Base-by-base conservation (phyloP, 768 basidiomycete species). In the Asterophora lycoperdoides region DNA sequence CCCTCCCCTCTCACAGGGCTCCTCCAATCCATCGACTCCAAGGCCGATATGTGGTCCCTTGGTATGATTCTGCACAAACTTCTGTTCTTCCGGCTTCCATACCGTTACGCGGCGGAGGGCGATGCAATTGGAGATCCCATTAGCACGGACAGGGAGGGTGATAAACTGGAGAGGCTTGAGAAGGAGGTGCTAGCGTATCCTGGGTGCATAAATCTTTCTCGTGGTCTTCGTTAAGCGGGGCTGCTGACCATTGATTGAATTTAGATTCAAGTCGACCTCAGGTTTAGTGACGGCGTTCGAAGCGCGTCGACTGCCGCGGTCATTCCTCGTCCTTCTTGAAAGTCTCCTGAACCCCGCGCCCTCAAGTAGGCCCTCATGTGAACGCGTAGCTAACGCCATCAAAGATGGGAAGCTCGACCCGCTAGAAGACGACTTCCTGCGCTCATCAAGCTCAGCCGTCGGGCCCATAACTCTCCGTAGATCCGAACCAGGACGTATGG, bases 61-160 rank as follows among this genome's bases (percentile, higher is more conserved):
- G 94, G 94, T 54, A 93, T 98, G 87, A 90, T 98, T 48, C 74
- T 98, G 14, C 84, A 97, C 71, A 94, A 93, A 59, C 76, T 98
- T 52, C 69, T 95, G 1, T 98, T 96, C 70, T 93, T 97, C 69
- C 80, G 81, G 29, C 67, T 95, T 15, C 94, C 95, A 0, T 97
- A 93, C 60, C 76, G 74, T 14, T 83, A 90, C 55, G 83, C 86
- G 1, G 71, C 82, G 1, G 77, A 76, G 34, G 80, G 79, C 0
- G 81, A 79, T 46, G 77, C 72, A 0, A 71, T 74, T 40, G 74
- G 69, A 2, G 67, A 70, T 33, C 60, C 68, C 0, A 60, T 68
- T 14, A 71, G 71, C 35, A 62, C 57, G 9, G 60, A 63, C 41
- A 74, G 76, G 9, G 84, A 84, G 36, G 66, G 55, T 0, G 83